Evolutionary conservation across 1,139 yeast genomes (phyloP), one percentile per base, ranked within the genome.

Genomic region (Zygosaccharomyces sapae): DNA sequence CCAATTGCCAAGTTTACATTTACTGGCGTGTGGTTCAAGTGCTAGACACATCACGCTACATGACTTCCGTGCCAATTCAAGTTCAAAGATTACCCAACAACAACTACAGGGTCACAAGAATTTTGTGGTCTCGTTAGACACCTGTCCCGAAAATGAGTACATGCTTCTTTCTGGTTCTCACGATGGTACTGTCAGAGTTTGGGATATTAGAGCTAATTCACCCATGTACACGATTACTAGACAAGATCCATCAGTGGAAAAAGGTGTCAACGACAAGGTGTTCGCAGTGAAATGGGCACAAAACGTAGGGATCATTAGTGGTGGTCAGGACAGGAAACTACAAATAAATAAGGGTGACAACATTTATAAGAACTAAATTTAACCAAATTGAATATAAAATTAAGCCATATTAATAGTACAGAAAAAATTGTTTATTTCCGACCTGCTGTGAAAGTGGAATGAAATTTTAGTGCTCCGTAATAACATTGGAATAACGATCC

Each of bases 11-110:
- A 72, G 73, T 51, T 72, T 79, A 52, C 80, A 83, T 54, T 73
- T 92, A 49, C 71, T 94, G 44, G 95, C 92, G 6, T 80, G 94
- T 47, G 99, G 99, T 18, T 89, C 97, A 3, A 85, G 96, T 10
- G 97, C 97, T 16, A 86, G 97, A 69, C 97, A 90, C 67, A 89
- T 92, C 57, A 84, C 89, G 52, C 73, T 90, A 54, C 95, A 88
- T 65, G 99, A 92, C 67, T 97, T 97, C 46, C 78, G 97, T 66
- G 72, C 71, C 5, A 70, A 66, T 43, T 70, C 76, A 10, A 72
- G 78, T 4, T 70, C 76, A 19, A 66, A 70, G 29, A 76, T 83
- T 31, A 74, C 85, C 9, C 80, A 75, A 51, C 74, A 77, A 43
- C 94, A 90, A 64, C 75, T 92, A 47, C 74, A 81, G 38, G 98